Conservation (phyloP, 1,284 basidiomycete genomes). For the Sporisorium graminicola region DNA sequence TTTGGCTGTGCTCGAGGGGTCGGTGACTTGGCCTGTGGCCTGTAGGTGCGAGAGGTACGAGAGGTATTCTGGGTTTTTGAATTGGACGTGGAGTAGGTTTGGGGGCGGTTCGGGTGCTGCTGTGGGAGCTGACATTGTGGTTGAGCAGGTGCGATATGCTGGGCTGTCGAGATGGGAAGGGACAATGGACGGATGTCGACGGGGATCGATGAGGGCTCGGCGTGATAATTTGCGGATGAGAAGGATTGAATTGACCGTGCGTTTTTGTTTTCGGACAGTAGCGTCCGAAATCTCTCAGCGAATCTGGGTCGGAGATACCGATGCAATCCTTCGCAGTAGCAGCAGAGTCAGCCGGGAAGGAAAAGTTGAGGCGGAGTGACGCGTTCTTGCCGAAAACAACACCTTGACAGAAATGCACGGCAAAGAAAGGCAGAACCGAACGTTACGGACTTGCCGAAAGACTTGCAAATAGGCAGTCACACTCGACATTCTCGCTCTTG, state of each 20-base stretch:
- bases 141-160: background rate
- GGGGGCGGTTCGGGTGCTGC: conserved; percentile 18
- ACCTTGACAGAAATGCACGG: background rate
- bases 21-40: conserved; percentile 14
- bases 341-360: no score
- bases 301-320: conserved; percentile 14
- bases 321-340: no score
- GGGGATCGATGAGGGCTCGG: background rate
- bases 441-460: conserved; percentile 3
- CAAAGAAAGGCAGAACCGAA: background rate
- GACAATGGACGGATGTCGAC: no score
- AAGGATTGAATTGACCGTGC: conserved; percentile 11
- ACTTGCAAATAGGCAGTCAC: no score
- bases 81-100: conserved; percentile 60
- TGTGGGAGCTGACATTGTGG: conserved; percentile 11
- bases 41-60: conserved; percentile 53
- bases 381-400: conserved; percentile 33
- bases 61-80: conserved; percentile 64
- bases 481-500: conserved; percentile 1
- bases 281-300: background rate
- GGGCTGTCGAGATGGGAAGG: background rate
- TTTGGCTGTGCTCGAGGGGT: conserved; percentile 8
- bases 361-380: conserved; percentile 15
- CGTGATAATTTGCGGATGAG: background rate
- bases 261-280: background rate